A percentile compares a stretch with the other conserved stretches of the same genome.
Evolutionary conservation across 768 basidiomycete species (phyloP).

Genomic region (Suillus spraguei): DNA sequence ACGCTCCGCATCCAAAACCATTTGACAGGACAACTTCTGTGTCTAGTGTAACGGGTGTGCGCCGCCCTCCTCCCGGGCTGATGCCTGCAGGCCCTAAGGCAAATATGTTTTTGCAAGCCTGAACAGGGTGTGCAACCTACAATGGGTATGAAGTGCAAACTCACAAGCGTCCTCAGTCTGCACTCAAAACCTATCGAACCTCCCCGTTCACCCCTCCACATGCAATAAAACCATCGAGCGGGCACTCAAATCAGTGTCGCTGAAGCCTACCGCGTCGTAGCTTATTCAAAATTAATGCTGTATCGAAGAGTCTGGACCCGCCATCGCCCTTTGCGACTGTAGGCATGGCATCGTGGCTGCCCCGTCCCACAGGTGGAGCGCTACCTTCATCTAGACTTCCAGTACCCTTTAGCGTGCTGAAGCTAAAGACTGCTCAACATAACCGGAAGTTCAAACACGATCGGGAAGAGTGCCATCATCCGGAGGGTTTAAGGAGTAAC

Average conservation of each 20-base stretch:
- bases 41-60: constrained; percentile 26
- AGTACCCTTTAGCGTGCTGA: constrained; percentile 13
- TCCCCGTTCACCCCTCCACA: background rate
- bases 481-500: constrained; percentile 2
- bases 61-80: constrained; percentile 29
- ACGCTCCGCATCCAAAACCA: constrained; percentile 29
- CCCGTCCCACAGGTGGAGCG: constrained; percentile 4
- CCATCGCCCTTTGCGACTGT: constrained; percentile 15
- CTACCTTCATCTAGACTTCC: constrained; percentile 18
- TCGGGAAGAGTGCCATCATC: constrained; percentile 13
- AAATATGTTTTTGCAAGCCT: constrained; percentile 1
- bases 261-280: constrained; percentile 10
- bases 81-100: background rate
- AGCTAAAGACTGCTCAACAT: constrained; percentile 8
- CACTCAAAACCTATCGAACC: constrained; percentile 4
- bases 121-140: too few species aligned
- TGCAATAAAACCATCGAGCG: background rate
- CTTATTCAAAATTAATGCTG: constrained; percentile 4
- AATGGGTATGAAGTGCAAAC: constrained; percentile 13
- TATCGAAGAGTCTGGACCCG: constrained; percentile 9
- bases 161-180: constrained; percentile 15
- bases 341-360: constrained; percentile 11
- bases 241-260: constrained; percentile 6
- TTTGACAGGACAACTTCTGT: constrained; percentile 22
- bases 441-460: constrained; percentile 1